Base-by-base conservation (phyloP, 495 filamentous ascomycete genomes). In the Ramalina intermedia region DNA sequence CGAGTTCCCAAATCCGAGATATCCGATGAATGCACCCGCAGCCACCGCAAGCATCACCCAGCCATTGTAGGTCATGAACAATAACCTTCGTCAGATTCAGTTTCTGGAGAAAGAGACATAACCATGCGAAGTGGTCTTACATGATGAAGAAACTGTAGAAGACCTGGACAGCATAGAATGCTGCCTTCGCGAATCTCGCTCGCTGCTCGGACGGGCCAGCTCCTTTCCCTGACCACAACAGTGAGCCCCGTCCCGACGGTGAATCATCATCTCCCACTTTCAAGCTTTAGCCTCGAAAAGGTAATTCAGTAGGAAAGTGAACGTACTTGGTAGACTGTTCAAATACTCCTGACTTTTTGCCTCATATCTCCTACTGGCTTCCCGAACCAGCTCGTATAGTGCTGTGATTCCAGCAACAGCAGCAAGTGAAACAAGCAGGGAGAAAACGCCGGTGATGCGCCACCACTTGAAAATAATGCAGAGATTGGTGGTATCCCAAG, bases 91-190 rank as follows among this genome's bases (percentile, higher is more conserved):
- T 46, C 47, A 59, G 24, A 23, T 37, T 21, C 2, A 29, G 11
- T 37, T 6, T 11, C 17, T 17, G 26, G 21, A 16, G 7, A 1
- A 17, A 20, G 18, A 14, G 14, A 21, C 18, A 7, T 17, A 16
- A 2, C 21, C 26, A 8, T 12, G 8, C 12, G 39, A 7, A 29
- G 14, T 43, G 14, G 5, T 84, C 87, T 81, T 59, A 96, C 91
- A 99, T 99, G 58, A 99, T 93, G 68, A 99, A 96, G 58, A 99
- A 96, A 43, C 87, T 90, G 67, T 99, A 99, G 60, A 96, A 99
- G 47, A 89, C 90, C 73, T 99, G 91, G 35, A 87, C 67, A 21
- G 80, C 91, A 67, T 99, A 99, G 53, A 99, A 69, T 17, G 76
- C 63, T 29, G 85, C 82, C 71, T 94, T 85, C 56, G 84, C 68